Evolutionary conservation across 164 flowering plant species (phyloP).

Genomic region (Dillenia suffruticosa): DNA sequence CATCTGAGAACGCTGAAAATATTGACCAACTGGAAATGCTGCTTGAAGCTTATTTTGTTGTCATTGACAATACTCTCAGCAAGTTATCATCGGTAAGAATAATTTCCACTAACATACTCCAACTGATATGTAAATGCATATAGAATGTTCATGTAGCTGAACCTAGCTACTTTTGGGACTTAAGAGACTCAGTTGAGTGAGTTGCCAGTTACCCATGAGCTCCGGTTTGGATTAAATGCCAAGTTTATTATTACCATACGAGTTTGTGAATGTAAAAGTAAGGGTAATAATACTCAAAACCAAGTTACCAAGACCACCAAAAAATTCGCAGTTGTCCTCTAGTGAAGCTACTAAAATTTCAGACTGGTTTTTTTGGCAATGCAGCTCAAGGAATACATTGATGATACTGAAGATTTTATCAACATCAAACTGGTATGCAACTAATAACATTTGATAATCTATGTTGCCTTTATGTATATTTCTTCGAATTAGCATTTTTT

Average conservation of each 20-base stretch:
- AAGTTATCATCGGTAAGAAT: conserved; percentile 71
- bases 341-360: background rate
- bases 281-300: too few species aligned
- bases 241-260: too few species aligned
- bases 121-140: too few species aligned
- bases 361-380: conserved; percentile 14
- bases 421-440: conserved; percentile 78
- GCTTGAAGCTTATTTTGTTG: conserved; percentile 95
- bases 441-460: background rate
- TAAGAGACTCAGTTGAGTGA: too few species aligned
- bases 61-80: conserved; percentile 71
- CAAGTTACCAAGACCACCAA: too few species aligned
- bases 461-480: background rate
- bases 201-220: too few species aligned
- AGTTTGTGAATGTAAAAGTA: too few species aligned
- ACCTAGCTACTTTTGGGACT: too few species aligned
- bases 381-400: conserved; percentile 93
- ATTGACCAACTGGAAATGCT: conserved; percentile 92
- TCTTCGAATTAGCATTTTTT: background rate
- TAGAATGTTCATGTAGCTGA: too few species aligned
- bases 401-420: conserved; percentile 92
- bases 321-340: background rate
- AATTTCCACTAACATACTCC: too few species aligned
- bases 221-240: too few species aligned
- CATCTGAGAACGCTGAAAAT: conserved; percentile 56